phyloP scores from a whole-genome alignment of 306 rosid species.

The Quercus glauca region DNA sequence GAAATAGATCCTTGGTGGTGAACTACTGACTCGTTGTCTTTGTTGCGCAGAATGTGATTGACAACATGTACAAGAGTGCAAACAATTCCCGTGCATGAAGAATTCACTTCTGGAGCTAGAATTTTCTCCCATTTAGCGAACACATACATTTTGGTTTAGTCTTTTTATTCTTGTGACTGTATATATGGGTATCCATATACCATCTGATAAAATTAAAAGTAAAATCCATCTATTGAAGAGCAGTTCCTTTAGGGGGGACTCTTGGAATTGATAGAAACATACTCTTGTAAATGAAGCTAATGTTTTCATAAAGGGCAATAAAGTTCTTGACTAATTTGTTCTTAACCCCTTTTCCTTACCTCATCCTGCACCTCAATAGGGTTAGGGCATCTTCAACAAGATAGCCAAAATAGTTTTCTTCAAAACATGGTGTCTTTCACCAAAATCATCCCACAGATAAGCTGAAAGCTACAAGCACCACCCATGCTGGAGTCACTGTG shows the following conservation, averaged over 20 bases:
- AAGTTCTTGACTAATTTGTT: background rate
- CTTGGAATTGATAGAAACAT: background rate
- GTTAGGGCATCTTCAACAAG: too few relatives aligned
- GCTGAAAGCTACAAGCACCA: too few relatives aligned
- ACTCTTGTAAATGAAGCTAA: background rate
- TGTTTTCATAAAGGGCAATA: background rate
- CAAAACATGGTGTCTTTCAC: too few relatives aligned
- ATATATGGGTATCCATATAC: slow-evolving; percentile 14
- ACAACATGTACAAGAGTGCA: slow-evolving; percentile 72
- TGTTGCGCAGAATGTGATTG: slow-evolving; percentile 52
- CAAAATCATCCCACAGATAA: too few relatives aligned
- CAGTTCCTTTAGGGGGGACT: background rate
- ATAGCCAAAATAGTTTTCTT: too few relatives aligned
- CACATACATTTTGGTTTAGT: slow-evolving; percentile 10
- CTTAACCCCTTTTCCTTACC: background rate
- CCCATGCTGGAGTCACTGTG: too few relatives aligned
- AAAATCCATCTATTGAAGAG: background rate
- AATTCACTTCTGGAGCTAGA: slow-evolving; percentile 19
- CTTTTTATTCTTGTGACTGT: slow-evolving; percentile 14
- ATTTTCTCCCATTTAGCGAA: slow-evolving; percentile 10
- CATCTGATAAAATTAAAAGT: background rate
- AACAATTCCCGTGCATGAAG: slow-evolving; percentile 46
- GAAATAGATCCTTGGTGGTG: background rate
- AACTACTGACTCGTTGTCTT: slow-evolving; percentile 25
- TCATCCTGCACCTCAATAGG: background rate